Conservation (phyloP, 2,329 filamentous ascomycete species). For the Fusarium foetens region DNA sequence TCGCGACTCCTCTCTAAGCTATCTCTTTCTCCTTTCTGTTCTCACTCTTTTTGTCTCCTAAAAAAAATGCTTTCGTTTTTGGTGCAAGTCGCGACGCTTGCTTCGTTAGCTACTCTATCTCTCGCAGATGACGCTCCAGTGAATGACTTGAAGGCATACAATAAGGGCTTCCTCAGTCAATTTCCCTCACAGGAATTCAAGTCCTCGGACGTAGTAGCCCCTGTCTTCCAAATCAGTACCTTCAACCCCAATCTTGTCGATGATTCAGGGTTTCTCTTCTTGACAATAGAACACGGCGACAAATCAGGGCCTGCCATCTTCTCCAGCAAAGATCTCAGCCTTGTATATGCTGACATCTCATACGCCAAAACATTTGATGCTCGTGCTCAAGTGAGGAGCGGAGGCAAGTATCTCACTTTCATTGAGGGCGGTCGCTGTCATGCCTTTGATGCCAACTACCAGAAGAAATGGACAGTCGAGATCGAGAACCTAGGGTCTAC, state of each 20-base stretch:
- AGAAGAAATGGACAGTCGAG: slow-evolving; percentile 34
- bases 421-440: slow-evolving; percentile 37
- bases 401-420: slow-evolving; percentile 37
- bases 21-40: background rate
- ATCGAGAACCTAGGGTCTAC: slow-evolving; percentile 23
- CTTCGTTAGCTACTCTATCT: slow-evolving; percentile 1
- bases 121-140: slow-evolving; percentile 28
- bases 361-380: slow-evolving; percentile 36
- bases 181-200: slow-evolving; percentile 37
- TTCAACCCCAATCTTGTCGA: slow-evolving; percentile 33
- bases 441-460: slow-evolving; percentile 35
- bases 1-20: background rate
- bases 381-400: slow-evolving; percentile 29
- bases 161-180: slow-evolving; percentile 26
- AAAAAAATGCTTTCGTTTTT: slow-evolving; percentile 21
- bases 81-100: background rate
- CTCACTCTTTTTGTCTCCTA: background rate
- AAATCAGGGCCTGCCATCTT: slow-evolving; percentile 39
- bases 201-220: slow-evolving; percentile 33
- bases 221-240: slow-evolving; percentile 38
- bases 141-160: slow-evolving; percentile 29
- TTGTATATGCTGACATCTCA: slow-evolving; percentile 37
- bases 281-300: slow-evolving; percentile 26
- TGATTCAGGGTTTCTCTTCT: slow-evolving; percentile 33
- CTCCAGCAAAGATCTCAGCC: slow-evolving; percentile 39